Percentiles rank a stretch among this genome's conserved stretches.
Conservation (phyloP, 2,329 filamentous ascomycete genomes). For the Aspergillus hortae region DNA sequence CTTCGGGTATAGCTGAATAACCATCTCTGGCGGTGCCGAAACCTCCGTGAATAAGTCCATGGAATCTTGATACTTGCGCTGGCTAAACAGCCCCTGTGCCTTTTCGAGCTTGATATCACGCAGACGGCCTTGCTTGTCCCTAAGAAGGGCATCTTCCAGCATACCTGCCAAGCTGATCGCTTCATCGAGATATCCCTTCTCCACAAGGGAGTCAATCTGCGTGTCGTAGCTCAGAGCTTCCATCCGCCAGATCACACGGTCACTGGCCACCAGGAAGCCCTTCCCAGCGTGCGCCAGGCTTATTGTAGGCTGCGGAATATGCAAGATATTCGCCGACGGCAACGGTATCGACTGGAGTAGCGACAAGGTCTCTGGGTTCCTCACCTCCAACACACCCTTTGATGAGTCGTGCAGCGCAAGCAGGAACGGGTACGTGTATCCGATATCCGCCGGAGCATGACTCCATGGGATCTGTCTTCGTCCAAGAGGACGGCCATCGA, state of each 20-base stretch:
- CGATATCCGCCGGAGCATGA: constrained; percentile 80
- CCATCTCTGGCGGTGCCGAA: constrained; percentile 81
- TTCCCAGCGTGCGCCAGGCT: constrained; percentile 96
- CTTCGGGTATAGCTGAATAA: constrained; percentile 78
- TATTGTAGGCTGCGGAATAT: constrained; percentile 88
- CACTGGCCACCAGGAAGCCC: constrained; percentile 89
- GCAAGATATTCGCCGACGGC: constrained; percentile 76
- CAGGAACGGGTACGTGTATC: constrained; percentile 96
- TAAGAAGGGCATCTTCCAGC: constrained; percentile 86
- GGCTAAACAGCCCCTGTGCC: constrained; percentile 76
- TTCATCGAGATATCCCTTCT: constrained; percentile 75
- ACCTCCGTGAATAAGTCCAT: constrained; percentile 91
- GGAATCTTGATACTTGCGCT: constrained; percentile 77
- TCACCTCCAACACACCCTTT: constrained; percentile 82
- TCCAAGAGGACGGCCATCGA: constrained; percentile 74
- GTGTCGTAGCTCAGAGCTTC: constrained; percentile 85
- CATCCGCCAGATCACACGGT: constrained; percentile 94
- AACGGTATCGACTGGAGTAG: constrained; percentile 80
- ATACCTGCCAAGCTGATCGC: constrained; percentile 84
- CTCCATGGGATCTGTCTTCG: constrained; percentile 92
- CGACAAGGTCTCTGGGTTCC: constrained; percentile 89
- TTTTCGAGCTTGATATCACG: constrained; percentile 89
- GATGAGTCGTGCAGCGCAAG: constrained; percentile 77
- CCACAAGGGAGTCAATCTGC: constrained; percentile 78
- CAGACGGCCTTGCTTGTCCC: constrained; percentile 74